phyloP scores from a whole-genome alignment of 1,284 basidiomycete genomes.

The Cutaneotrichosporon sp. region DNA sequence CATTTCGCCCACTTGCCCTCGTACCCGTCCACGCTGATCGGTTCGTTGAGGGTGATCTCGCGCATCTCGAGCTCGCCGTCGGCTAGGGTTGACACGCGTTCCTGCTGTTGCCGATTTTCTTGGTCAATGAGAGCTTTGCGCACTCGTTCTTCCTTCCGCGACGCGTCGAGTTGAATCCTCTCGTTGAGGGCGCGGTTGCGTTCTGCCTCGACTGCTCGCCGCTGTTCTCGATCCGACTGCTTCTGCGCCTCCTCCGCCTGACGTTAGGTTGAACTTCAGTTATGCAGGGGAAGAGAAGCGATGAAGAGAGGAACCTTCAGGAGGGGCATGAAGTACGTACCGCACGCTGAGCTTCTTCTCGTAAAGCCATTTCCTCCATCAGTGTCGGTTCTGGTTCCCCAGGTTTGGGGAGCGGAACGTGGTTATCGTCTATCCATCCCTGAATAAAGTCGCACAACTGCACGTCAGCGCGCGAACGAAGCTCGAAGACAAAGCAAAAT shows the following conservation, averaged over 20 bases:
- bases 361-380: slow-evolving; percentile 46
- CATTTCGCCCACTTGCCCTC: slow-evolving; percentile 35
- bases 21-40: slow-evolving; percentile 32
- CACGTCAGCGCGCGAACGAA: neutral
- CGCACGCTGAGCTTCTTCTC: slow-evolving; percentile 43
- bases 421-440: slow-evolving; percentile 43
- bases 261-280: too few species aligned
- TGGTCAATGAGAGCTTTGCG: slow-evolving; percentile 17
- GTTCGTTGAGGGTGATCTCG: slow-evolving; percentile 30
- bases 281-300: too few species aligned
- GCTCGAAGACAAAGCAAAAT: too few species aligned
- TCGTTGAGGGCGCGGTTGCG: slow-evolving; percentile 32
- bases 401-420: slow-evolving; percentile 36
- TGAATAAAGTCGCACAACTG: slow-evolving; percentile 39
- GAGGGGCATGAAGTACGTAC: slow-evolving; percentile 24
- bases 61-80: slow-evolving; percentile 41
- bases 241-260: slow-evolving; percentile 31
- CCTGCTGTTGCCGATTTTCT: slow-evolving; percentile 24
- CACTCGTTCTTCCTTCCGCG: slow-evolving; percentile 32
- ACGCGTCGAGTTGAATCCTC: slow-evolving; percentile 38
- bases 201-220: slow-evolving; percentile 9
- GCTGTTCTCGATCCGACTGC: slow-evolving; percentile 29
- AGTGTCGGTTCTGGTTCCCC: slow-evolving; percentile 38
- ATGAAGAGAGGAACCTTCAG: neutral
- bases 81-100: slow-evolving; percentile 27